Base-by-base conservation (phyloP, 2,329 filamentous ascomycete species). In the Arthrobotrys megalospora region DNA sequence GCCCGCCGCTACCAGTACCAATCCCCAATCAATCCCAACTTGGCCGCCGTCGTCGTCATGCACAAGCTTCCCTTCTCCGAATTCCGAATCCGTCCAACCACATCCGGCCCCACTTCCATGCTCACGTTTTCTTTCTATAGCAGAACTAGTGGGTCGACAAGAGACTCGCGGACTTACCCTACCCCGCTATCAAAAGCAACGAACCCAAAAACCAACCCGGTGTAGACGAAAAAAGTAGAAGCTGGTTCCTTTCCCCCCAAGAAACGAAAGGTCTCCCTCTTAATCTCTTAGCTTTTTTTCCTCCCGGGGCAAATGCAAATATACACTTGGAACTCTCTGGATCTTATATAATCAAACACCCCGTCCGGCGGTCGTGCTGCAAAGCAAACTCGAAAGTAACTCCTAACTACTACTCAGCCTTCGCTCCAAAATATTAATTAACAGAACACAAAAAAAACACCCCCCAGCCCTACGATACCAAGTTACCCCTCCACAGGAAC, bases 321-420 rank as follows among this genome's bases (percentile, higher is more conserved):
- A 28, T 5, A 28, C 36, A 10, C 36, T 38, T 38, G 34, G 34
- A 43, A 38, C 24, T 38, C 36, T 38, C 36, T 38, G 41, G 12
- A 45, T 55, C 48, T 67, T 66, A 66, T 66, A 66, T 66, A 66
- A 66, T 66, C 63, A 53, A 50, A 50, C 28, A 24, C 24, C 2
- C 62, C 24, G 24, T 28, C 24, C 24, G 24, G 24, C 24, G 24
- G 24, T 5, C 24, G 24, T 28, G 24, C 24, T 28, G 24, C 24
- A 28, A 5, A 2, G 24, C n/a, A 28, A 28, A 48, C 16, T 19
- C 6, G 36, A 41, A 36, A 41, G 12, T 10, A 41, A 28, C 2
- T n/a, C n/a, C n/a, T n/a, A n/a, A n/a, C n/a, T n/a, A n/a, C n/a
- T 10, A 24, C 21, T 50, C 47, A 28, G 21, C 21, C 47, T 28